A percentile compares a stretch with the other conserved stretches of the same genome.
These are phyloP conservation scores for Cenchrus americanus DNA, from an alignment of 176 grass and related monocot genomes.

Conservation along the genomic window DNA sequence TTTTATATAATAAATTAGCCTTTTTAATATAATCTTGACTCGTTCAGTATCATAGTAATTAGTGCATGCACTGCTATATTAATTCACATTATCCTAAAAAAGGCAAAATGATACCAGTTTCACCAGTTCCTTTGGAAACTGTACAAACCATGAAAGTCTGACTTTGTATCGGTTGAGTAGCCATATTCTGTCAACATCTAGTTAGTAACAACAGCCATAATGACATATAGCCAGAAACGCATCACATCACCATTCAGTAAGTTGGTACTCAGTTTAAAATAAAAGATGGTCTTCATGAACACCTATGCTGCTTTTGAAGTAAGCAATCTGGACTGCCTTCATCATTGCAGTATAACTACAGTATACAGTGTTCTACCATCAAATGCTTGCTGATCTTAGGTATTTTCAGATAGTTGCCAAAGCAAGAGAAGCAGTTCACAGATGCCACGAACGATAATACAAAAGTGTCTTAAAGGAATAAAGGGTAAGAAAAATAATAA, in stretches of 20 bases:
- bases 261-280: background rate
- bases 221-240: background rate
- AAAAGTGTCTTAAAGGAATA: constrained; percentile 10
- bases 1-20: background rate
- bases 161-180: background rate
- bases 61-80: background rate
- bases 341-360: background rate
- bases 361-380: background rate
- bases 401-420: background rate
- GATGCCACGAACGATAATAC: constrained; percentile 4
- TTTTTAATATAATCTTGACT: background rate
- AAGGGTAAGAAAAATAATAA: background rate
- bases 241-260: background rate
- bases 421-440: constrained; percentile 8
- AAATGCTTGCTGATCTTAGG: background rate
- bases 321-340: background rate
- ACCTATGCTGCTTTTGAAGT: background rate
- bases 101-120: background rate
- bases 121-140: background rate
- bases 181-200: background rate
- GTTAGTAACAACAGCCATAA: constrained; percentile 7
- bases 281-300: background rate
- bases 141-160: background rate
- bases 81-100: background rate
- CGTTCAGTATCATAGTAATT: background rate